These are phyloP conservation scores for Byssoonygena ceratinophila DNA, from an alignment of 2,329 filamentous ascomycete genomes.

Conservation along the genomic window DNA sequence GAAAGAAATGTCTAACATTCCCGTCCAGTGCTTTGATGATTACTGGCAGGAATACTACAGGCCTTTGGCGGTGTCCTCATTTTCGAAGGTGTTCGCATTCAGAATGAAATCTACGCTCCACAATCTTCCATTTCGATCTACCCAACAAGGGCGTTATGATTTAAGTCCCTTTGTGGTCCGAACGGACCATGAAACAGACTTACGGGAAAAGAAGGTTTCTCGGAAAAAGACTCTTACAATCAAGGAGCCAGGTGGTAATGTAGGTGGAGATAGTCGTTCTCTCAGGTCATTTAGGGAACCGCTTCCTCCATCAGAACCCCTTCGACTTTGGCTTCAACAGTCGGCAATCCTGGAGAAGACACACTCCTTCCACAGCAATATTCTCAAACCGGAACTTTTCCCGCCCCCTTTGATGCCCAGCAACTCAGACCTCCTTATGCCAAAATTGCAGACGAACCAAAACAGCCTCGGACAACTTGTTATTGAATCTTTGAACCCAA, in stretches of 20 bases:
- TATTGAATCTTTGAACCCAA: constrained; percentile 72
- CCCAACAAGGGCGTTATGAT: constrained; percentile 61
- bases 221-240: constrained; percentile 60
- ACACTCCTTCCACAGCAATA: constrained; percentile 33
- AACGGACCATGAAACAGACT: constrained; percentile 45
- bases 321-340: constrained; percentile 26
- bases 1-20: constrained; percentile 22
- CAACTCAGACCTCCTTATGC: constrained; percentile 32
- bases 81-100: constrained; percentile 84
- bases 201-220: constrained; percentile 48
- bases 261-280: constrained; percentile 33
- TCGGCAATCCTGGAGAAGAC: constrained; percentile 28
- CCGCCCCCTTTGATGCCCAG: neutral
- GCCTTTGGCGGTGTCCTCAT: constrained; percentile 74
- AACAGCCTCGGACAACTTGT: constrained; percentile 66
- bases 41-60: constrained; percentile 98
- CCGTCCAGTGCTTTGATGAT: constrained; percentile 61
- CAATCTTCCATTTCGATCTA: constrained; percentile 65
- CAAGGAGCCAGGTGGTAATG: constrained; percentile 47
- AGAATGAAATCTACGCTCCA: constrained; percentile 83
- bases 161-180: constrained; percentile 78
- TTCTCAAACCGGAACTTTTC: constrained; percentile 41
- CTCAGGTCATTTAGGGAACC: constrained; percentile 20
- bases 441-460: constrained; percentile 64
- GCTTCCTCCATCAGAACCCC: constrained; percentile 18